Evolutionary conservation across 176 grass and related monocot species (phyloP), one percentile per base, ranked within the genome.

Genomic region (Avena insularis): DNA sequence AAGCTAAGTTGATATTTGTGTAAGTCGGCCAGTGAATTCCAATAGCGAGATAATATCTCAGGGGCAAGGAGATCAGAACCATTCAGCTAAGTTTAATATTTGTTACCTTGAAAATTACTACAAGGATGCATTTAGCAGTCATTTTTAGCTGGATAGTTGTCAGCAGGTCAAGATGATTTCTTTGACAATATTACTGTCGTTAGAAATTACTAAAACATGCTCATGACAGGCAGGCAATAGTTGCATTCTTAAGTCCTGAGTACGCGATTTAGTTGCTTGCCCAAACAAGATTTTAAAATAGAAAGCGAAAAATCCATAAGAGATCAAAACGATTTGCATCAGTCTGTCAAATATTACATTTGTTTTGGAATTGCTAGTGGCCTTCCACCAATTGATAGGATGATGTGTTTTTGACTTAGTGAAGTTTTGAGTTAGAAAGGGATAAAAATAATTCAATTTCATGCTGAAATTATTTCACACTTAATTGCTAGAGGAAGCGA

Each of bases 11-110:
- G 77, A 86, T 33, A 66, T 48, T 35, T 75, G 48, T 85, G 36
- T n/a, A 85, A 65, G 67, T 47, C 53, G 23, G 58, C 2, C 25
- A 64, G 58, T 57, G 25, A 58, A 75, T 76, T 65, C 70, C 66
- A 27, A 80, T 67, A 6, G 71, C 6, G 57, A 59, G 57, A 64
- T 8, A 89, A 85, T 59, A 72, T 66, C 76, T 63, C 70, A 20
- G 6, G n/a, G 53, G 40, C 4, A 3, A 47, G 75, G n/a, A 73
- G 20, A 61, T 31, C 11, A 29, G 21, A 79, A 74, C 58, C 80
- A 15, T 11, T 55, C 29, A n/a, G 47, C 29, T 43, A 23, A 20
- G 54, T 43, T 62, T 13, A 54, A 8, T 69, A 38, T 2, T 69
- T 70, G 33, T 54, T 40, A 14, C 25, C 46, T 53, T 53, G 3